Percentiles rank a stretch among this genome's conserved stretches.
These are phyloP conservation scores for Rosa hybrid DNA, from an alignment of 331 rosid species.

Conservation along the genomic window DNA sequence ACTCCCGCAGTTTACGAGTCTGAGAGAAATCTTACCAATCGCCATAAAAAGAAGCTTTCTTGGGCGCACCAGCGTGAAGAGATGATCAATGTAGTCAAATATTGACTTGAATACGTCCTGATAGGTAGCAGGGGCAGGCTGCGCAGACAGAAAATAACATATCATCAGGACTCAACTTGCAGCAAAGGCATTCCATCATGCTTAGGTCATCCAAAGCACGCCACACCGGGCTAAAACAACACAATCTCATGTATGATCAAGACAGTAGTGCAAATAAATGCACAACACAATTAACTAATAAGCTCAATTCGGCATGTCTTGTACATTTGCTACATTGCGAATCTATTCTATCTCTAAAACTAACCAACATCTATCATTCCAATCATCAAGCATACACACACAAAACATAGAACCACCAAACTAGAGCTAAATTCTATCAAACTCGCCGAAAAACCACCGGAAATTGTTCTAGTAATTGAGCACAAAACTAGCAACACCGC, in stretches of 20 bases:
- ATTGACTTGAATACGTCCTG: constrained; percentile 76
- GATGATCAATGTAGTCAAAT: constrained; percentile 86
- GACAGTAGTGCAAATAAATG: background rate
- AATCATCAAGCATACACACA: background rate
- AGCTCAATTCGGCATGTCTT: background rate
- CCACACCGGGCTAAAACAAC: background rate
- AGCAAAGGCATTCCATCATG: background rate
- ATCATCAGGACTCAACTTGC: background rate
- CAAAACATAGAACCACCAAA: background rate
- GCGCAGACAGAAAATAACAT: constrained; percentile 33
- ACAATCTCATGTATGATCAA: background rate
- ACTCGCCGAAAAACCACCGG: no score
- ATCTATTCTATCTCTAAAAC: background rate
- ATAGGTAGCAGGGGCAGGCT: constrained; percentile 86
- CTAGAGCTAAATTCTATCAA: background rate
- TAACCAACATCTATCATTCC: background rate
- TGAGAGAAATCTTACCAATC: constrained; percentile 58
- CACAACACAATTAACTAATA: background rate
- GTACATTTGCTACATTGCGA: background rate
- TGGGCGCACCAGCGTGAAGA: constrained; percentile 88
- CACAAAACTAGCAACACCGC: background rate
- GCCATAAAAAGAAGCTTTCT: constrained; percentile 94
- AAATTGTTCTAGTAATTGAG: background rate
- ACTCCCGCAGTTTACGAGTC: constrained; percentile 1
- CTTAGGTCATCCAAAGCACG: background rate